phyloP scores from a whole-genome alignment of 1,284 basidiomycete genomes.

The Schizophyllum commune region DNA sequence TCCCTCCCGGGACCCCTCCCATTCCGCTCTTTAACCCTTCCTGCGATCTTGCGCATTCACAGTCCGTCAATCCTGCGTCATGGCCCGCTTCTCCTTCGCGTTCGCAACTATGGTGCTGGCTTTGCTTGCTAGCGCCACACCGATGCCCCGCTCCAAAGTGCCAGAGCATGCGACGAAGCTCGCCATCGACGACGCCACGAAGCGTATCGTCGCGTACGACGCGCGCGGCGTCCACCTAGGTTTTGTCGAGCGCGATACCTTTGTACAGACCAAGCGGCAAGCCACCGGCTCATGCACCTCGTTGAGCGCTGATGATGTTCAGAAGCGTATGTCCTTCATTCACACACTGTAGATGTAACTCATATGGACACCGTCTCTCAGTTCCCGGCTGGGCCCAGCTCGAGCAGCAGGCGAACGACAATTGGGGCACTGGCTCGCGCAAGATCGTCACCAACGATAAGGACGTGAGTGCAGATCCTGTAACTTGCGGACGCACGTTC shows the following conservation, averaged over 20 bases:
- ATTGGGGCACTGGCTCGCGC: constrained; percentile 7
- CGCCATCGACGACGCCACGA: background rate
- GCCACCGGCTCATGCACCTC: background rate
- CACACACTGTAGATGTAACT: no score
- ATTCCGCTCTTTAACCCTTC: background rate
- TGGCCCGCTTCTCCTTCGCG: background rate
- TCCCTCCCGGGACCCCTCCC: no score
- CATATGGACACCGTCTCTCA: no score
- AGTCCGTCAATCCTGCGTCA: background rate
- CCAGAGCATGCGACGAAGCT: constrained; percentile 1
- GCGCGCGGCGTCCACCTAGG: background rate
- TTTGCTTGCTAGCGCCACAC: background rate
- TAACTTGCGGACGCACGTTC: background rate
- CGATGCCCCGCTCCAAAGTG: background rate
- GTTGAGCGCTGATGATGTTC: constrained; percentile 5
- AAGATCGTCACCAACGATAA: constrained; percentile 9
- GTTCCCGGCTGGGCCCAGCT: constrained; percentile 8
- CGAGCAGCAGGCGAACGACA: constrained; percentile 1
- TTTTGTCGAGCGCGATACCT: background rate
- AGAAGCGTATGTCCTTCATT: background rate
- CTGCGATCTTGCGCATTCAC: background rate
- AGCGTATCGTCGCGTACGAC: constrained; percentile 1
- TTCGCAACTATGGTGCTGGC: background rate
- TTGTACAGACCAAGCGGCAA: background rate
- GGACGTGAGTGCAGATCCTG: background rate